phyloP scores from a whole-genome alignment of 1,284 basidiomycete genomes.

The Serendipita sp. region DNA sequence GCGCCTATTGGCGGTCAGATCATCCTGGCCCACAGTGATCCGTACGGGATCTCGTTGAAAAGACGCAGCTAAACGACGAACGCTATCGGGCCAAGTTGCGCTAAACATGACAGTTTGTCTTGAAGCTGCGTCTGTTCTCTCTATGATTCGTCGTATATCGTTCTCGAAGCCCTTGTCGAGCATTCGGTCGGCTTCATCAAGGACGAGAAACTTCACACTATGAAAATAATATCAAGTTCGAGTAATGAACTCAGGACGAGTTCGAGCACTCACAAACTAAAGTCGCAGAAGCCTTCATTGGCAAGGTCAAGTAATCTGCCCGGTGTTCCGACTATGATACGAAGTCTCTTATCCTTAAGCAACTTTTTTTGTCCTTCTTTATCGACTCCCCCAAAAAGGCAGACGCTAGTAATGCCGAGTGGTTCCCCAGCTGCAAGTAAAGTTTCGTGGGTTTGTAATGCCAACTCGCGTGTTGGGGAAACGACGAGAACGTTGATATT shows the following conservation, averaged over 20 bases:
- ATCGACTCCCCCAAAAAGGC: slow-evolving; percentile 84
- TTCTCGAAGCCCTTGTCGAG: slow-evolving; percentile 98
- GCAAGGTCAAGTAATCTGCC: slow-evolving; percentile 86
- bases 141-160: slow-evolving; percentile 89
- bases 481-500: slow-evolving; percentile 71
- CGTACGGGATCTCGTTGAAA: slow-evolving; percentile 80
- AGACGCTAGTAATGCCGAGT: slow-evolving; percentile 67
- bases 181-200: slow-evolving; percentile 98
- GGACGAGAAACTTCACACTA: slow-evolving; percentile 79
- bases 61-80: slow-evolving; percentile 82
- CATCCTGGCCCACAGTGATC: slow-evolving; percentile 91
- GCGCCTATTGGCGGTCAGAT: slow-evolving; percentile 85
- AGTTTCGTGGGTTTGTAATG: slow-evolving; percentile 86
- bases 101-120: slow-evolving; percentile 95
- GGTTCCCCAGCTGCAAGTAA: slow-evolving; percentile 64
- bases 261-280: slow-evolving; percentile 47
- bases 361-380: slow-evolving; percentile 69
- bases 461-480: slow-evolving; percentile 88
- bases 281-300: slow-evolving; percentile 69
- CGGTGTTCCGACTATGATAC: slow-evolving; percentile 87
- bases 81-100: slow-evolving; percentile 95
- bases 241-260: background rate
- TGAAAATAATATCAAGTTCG: background rate
- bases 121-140: slow-evolving; percentile 45
- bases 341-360: slow-evolving; percentile 33